Percentiles rank a stretch among this genome's conserved stretches.
These are phyloP conservation scores for Aureobasidium namibiae DNA, from an alignment of 2,329 filamentous ascomycete species.

Conservation along the genomic window DNA sequence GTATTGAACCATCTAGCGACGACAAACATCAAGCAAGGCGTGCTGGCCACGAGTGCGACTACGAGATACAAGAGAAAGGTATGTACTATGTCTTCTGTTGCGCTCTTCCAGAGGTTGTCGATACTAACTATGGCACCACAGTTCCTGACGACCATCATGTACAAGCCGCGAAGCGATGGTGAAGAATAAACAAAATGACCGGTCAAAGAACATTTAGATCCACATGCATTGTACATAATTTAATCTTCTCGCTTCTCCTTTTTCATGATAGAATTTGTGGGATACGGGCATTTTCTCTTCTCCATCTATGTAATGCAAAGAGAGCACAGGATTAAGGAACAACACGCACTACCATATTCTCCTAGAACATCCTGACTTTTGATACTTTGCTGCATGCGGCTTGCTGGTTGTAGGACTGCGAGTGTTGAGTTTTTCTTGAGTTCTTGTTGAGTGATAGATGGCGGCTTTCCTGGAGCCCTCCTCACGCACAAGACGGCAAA, in stretches of 20 bases:
- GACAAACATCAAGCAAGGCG: conserved; percentile 94
- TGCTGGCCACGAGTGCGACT: conserved; percentile 89
- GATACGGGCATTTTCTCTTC: background rate
- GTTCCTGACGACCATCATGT: conserved; percentile 97
- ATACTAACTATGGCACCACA: conserved; percentile 29
- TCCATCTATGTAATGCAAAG: background rate
- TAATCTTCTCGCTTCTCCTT: conserved; percentile 3
- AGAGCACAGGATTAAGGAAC: conserved; percentile 1
- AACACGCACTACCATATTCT: background rate
- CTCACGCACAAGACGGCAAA: background rate
- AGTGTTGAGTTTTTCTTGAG: no score
- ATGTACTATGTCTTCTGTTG: conserved; percentile 5
- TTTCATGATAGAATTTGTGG: background rate
- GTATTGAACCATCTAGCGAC: conserved; percentile 94
- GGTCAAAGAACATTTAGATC: background rate
- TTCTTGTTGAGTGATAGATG: no score
- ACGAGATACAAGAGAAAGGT: conserved; percentile 97
- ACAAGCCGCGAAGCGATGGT: conserved; percentile 66
- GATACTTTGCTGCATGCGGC: no score
- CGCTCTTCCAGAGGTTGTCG: background rate
- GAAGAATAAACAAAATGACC: conserved; percentile 15
- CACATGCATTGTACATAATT: conserved; percentile 4
- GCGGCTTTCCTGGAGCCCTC: background rate
- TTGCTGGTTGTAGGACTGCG: no score
- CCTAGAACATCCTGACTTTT: no score